Evolutionary conservation across 2,329 filamentous ascomycete genomes (phyloP).

Genomic region (Penicillium sp.): DNA sequence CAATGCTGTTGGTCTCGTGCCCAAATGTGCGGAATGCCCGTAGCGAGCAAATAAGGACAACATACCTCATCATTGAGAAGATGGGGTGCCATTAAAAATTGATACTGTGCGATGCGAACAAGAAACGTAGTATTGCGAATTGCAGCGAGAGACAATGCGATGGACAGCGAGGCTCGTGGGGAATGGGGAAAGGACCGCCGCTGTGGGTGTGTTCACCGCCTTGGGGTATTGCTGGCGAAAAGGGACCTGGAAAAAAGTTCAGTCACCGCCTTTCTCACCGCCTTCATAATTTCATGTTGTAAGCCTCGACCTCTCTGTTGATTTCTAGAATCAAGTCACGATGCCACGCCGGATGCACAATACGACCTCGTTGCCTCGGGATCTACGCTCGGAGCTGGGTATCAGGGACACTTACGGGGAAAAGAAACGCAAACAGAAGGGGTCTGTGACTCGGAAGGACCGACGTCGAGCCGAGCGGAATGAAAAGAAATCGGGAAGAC

Average conservation of each 20-base stretch:
- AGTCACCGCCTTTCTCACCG: constrained; percentile 19
- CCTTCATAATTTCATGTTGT: constrained; percentile 1
- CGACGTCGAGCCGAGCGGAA: constrained; percentile 62
- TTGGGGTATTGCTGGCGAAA: constrained; percentile 19
- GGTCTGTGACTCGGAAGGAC: constrained; percentile 53
- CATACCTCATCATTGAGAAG: constrained; percentile 42
- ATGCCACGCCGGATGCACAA: constrained; percentile 39
- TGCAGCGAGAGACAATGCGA: constrained; percentile 11
- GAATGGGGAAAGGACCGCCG: constrained; percentile 17
- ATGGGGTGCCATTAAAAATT: constrained; percentile 32
- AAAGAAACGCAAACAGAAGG: constrained; percentile 29
- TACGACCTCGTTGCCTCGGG: constrained; percentile 41
- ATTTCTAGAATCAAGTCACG: constrained; percentile 6
- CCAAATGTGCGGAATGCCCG: constrained; percentile 5
- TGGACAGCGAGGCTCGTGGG: constrained; percentile 15
- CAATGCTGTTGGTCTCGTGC: constrained; percentile 12
- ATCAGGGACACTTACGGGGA: constrained; percentile 36
- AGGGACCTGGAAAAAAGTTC: constrained; percentile 20
- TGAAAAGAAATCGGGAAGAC: constrained; percentile 53
- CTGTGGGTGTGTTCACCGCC: constrained; percentile 21
- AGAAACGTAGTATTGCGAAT: constrained; percentile 4
- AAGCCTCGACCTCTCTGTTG: neutral
- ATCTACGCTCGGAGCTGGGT: constrained; percentile 39
- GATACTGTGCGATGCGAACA: neutral
- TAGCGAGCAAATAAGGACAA: neutral